Evolutionary conservation across 768 basidiomycete species (phyloP), one percentile per base, ranked within the genome.

Genomic region (Ramaria sp.): DNA sequence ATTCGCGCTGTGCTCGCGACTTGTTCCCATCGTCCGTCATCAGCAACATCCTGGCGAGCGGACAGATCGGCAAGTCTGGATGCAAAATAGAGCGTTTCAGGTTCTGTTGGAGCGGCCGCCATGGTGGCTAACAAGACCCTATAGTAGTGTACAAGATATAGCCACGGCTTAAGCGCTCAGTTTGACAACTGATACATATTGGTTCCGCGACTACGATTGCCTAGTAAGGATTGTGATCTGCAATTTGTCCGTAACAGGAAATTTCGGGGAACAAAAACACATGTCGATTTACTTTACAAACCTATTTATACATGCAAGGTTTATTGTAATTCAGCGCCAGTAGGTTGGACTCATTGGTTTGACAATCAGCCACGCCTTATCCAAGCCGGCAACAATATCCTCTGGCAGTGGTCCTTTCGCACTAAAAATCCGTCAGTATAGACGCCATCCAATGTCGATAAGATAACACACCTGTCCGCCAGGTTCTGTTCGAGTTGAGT

Each of bases 331-430:
- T 57, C 37, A 73, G 15, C 71, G 66, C 72, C 72, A 75, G 60
- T 75, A 75, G 19, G 59, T 50, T 1, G 72, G 70, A 19, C 63
- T 46, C 27, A n/a, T 46, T 27, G 45, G 20, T 19, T 43, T 67
- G 13, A 77, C 75, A 54, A 74, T 69, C 51, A 62, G 60, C 63
- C 72, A 75, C 1, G 79, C 78, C 58, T 80, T 73, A 51, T 83
- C 76, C 10, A 82, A 65, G 17, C 74, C 75, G 47, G 73, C 65
- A 6, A 81, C 67, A 1, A 83, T 72, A 30, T 75, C 78, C 39
- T 78, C 71, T 3, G 79, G 77, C 33, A 82, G 69, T 0, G 79
- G 78, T 0, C 80, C 80, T 64, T 79, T 78, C 61, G 72, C 78
- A 49, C 70, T 62, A 41, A 33, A 54, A 9, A 7, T 20, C 34